phyloP scores from a whole-genome alignment of 306 rosid species.

The Vigna reflexopilosa region DNA sequence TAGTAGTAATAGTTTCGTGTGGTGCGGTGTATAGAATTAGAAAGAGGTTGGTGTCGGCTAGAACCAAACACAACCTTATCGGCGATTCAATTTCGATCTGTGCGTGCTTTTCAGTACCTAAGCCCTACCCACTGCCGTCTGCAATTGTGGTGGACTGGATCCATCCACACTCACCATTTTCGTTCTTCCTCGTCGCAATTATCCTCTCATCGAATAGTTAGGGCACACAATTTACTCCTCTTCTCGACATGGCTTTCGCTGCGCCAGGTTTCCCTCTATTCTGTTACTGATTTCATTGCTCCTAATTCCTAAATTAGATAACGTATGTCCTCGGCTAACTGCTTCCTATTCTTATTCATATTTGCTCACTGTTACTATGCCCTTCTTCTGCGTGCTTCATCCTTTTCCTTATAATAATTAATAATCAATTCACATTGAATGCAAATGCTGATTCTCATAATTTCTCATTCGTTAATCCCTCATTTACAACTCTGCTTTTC shows the following conservation, averaged over 20 bases:
- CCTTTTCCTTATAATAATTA: not conserved
- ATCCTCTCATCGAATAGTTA: not conserved
- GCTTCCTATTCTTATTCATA: constrained; percentile 15
- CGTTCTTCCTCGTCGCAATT: not conserved
- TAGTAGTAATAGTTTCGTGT: not conserved
- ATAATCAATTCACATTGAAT: not conserved
- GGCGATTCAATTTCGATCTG: constrained; percentile 52
- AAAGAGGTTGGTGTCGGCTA: constrained; percentile 79
- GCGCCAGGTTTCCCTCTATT: constrained; percentile 62
- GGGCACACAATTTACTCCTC: constrained; percentile 25
- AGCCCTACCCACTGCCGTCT: constrained; percentile 36
- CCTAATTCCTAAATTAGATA: not conserved
- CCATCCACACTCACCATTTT: not conserved
- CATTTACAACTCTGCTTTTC: not conserved
- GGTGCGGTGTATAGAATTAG: not conserved
- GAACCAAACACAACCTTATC: constrained; percentile 91
- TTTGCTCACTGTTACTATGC: not conserved
- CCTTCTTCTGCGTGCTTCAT: not conserved
- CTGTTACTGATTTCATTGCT: not conserved
- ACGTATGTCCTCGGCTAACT: not conserved
- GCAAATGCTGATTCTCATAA: not conserved
- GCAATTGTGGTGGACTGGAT: constrained; percentile 23
- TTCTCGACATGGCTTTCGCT: constrained; percentile 15
- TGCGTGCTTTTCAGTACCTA: not conserved
- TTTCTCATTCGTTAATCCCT: not conserved